Conservation (phyloP, 1,284 basidiomycete species). For the Austroboletus olivaceoglutinosus region DNA sequence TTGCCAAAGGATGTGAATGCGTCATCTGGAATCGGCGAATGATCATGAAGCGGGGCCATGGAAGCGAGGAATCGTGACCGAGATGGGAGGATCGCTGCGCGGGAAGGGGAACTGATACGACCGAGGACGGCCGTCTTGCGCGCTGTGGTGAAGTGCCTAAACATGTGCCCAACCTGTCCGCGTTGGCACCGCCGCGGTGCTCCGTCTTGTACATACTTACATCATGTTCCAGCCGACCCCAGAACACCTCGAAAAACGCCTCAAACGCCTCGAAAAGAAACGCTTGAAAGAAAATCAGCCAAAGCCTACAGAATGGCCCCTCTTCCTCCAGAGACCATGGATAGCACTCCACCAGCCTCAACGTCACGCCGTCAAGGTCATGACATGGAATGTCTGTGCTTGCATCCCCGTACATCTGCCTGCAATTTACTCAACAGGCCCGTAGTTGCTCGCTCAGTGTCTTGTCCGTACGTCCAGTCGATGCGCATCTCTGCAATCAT, state of each 20-base stretch:
- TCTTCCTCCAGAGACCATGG: slow-evolving; percentile 55
- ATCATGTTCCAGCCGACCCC: slow-evolving; percentile 40
- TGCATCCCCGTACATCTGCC: not conserved
- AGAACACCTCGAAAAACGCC: slow-evolving; percentile 47
- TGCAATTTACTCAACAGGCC: slow-evolving; percentile 12
- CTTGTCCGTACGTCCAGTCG: slow-evolving; percentile 63
- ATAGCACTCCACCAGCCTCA: slow-evolving; percentile 31
- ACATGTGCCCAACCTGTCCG: slow-evolving; percentile 10
- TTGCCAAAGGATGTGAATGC: slow-evolving; percentile 50
- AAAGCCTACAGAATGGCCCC: not conserved
- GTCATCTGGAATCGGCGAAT: slow-evolving; percentile 9
- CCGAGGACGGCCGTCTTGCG: slow-evolving; percentile 24
- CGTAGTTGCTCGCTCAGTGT: slow-evolving; percentile 71
- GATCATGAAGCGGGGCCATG: slow-evolving; percentile 29
- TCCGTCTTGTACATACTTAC: not conserved
- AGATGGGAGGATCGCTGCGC: not conserved
- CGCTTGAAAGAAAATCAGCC: not conserved
- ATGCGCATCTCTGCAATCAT: not conserved
- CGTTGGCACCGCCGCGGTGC: too few species aligned
- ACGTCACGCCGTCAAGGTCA: slow-evolving; percentile 45
- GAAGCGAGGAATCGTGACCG: slow-evolving; percentile 23
- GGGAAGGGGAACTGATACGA: slow-evolving; percentile 20
- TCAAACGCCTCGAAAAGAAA: slow-evolving; percentile 49
- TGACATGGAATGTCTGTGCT: slow-evolving; percentile 77
- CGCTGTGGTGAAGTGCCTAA: slow-evolving; percentile 33